Base-by-base conservation (phyloP, 768 basidiomycete genomes). In the Exsudoporus frostii region DNA sequence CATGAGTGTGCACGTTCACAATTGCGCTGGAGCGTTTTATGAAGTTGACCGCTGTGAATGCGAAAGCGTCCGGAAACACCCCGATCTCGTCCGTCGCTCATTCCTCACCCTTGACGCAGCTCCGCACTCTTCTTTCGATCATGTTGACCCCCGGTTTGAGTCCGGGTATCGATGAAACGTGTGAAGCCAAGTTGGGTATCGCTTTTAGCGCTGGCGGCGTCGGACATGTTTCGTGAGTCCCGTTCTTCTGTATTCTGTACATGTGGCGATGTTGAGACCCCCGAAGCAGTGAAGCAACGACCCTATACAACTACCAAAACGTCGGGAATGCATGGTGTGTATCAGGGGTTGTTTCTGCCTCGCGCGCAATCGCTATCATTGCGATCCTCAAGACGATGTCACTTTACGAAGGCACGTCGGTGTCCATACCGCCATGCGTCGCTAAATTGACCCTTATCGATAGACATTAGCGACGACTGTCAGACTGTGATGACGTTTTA, bases 401-500 rank as follows among this genome's bases (percentile, higher is more conserved):
- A n/a, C 77, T 86, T 42, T 83, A 85, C 55, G 86, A 89, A 70
- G 86, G 93, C 84, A 50, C 30, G 51, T 43, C 19, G 7, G 7
- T 46, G 9, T 25, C 29, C 15, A 33, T 9, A 22, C 7, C 36
- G 3, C 48, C 24, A 7, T 7, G 20, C 7, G 15, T 43, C 11
- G 32, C 46, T 34, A 9, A 45, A 42, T 33, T 58, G 55, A 41
- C 36, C 9, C 9, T 47, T 27, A 36, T 53, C 24, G 6, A 0
- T 56, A 92, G 92, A 90, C 36, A 74, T 84, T 5, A 79, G 85
- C 47, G 83, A 86, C 47, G 77, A 76, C 27, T 86, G 86, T 15
- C 86, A 81, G 55, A 84, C 86, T 1, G 82, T 91, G 20, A 85
- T 89, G 55, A 79, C 86, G 0, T 96, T 90, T 66, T 97, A 93